Evolutionary conservation across 441 rosid species (phyloP).

Genomic region (Gossypium trilobum): DNA sequence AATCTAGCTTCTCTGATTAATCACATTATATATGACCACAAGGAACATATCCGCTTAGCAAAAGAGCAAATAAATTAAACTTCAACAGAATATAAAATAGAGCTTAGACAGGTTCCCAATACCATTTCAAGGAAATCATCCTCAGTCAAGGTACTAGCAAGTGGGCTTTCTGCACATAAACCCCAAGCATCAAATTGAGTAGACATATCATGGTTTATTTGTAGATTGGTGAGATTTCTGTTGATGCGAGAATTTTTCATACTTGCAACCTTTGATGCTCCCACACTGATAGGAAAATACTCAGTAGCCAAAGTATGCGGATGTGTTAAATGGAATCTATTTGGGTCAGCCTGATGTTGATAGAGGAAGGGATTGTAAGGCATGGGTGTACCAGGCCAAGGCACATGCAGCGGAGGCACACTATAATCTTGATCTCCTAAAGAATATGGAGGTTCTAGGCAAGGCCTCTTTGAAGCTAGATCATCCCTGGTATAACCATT

Average conservation of each 20-base stretch:
- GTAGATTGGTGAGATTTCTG: constrained; percentile 28
- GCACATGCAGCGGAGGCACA: constrained; percentile 28
- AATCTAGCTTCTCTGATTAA: constrained; percentile 8
- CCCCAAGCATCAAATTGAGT: constrained; percentile 61
- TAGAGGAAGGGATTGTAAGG: constrained; percentile 41
- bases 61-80: constrained; percentile 17
- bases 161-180: constrained; percentile 71
- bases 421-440: constrained; percentile 47
- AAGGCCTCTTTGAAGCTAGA: constrained; percentile 42
- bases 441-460: constrained; percentile 43
- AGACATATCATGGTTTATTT: constrained; percentile 33
- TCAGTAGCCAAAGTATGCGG: constrained; percentile 35
- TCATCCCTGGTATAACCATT: constrained; percentile 40
- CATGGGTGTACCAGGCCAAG: constrained; percentile 47
- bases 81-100: constrained; percentile 11
- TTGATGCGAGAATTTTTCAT: constrained; percentile 21
- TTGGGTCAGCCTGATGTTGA: constrained; percentile 51
- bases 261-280: constrained; percentile 35
- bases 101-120: constrained; percentile 27
- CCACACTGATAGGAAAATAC: constrained; percentile 27
- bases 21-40: background rate
- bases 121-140: constrained; percentile 95
- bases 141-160: constrained; percentile 63
- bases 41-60: constrained; percentile 4
- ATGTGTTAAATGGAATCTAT: constrained; percentile 41